phyloP scores from a whole-genome alignment of 257 asterid species.

The Misopates orontium region DNA sequence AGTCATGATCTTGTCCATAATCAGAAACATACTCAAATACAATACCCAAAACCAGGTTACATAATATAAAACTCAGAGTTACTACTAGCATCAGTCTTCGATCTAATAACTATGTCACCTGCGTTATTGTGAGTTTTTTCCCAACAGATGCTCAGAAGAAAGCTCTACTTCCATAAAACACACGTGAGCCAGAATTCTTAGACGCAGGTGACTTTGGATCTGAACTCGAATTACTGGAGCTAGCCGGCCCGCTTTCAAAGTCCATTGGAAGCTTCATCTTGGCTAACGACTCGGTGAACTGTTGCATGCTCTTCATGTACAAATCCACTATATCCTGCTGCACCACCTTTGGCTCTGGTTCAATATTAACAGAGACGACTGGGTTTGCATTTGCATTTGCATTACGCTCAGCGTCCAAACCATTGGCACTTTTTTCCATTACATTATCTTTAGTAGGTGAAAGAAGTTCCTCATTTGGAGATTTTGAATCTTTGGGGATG shows the following conservation, averaged over 20 bases:
- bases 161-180: conserved; percentile 95
- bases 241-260: conserved; percentile 64
- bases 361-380: conserved; percentile 48
- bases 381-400: conserved; percentile 49
- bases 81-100: conserved; percentile 43
- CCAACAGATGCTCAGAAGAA: conserved; percentile 66
- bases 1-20: conserved; percentile 36
- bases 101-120: conserved; percentile 57
- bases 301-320: conserved; percentile 99
- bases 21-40: conserved; percentile 38
- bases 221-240: conserved; percentile 75
- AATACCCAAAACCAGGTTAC: conserved; percentile 36
- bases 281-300: conserved; percentile 84
- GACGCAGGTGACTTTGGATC: conserved; percentile 72
- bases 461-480: conserved; percentile 39
- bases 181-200: conserved; percentile 76
- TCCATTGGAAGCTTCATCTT: conserved; percentile 96
- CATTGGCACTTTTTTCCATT: conserved; percentile 39
- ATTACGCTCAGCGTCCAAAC: conserved; percentile 43
- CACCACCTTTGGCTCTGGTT: conserved; percentile 70
- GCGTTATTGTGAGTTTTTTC: conserved; percentile 33
- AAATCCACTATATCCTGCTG: conserved; percentile 96
- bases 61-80: conserved; percentile 29
- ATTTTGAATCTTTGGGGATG: conserved; percentile 47
- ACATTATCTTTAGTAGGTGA: conserved; percentile 46